A percentile compares a stretch with the other conserved stretches of the same genome.
Evolutionary conservation across 768 basidiomycete species (phyloP).

Genomic region (Peribolospora kevripleyi): DNA sequence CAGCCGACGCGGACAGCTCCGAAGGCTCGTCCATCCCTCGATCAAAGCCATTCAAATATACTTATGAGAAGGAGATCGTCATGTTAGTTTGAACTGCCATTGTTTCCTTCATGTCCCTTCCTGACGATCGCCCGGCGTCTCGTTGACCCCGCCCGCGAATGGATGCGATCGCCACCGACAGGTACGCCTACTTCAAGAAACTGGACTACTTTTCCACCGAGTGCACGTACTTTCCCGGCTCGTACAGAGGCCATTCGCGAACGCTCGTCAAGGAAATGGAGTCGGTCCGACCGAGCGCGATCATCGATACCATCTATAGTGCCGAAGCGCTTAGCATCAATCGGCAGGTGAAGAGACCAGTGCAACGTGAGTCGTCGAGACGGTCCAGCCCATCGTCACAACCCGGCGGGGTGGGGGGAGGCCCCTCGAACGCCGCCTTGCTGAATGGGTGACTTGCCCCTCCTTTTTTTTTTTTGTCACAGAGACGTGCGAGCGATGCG

Average conservation of each 20-base stretch:
- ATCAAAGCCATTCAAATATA: slow-evolving; percentile 99
- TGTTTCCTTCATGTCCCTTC: neutral
- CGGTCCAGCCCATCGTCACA: no score
- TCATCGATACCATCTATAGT: slow-evolving; percentile 52
- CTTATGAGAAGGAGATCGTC: slow-evolving; percentile 98
- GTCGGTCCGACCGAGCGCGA: slow-evolving; percentile 74
- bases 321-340: slow-evolving; percentile 13
- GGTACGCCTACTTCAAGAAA: slow-evolving; percentile 28
- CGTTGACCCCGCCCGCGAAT: no score
- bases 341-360: slow-evolving; percentile 7
- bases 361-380: slow-evolving; percentile 7
- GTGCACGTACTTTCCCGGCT: slow-evolving; percentile 96
- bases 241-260: slow-evolving; percentile 88
- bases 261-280: slow-evolving; percentile 87
- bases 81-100: slow-evolving; percentile 71
- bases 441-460: neutral
- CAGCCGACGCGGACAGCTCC: slow-evolving; percentile 36
- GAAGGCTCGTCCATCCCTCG: slow-evolving; percentile 22
- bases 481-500: slow-evolving; percentile 82
- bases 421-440: neutral
- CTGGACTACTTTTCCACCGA: slow-evolving; percentile 97
- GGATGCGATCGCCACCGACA: no score
- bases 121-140: no score
- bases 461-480: neutral
- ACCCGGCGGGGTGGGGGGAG: no score